A percentile compares a stretch with the other conserved stretches of the same genome.
Conservation (phyloP, 2,329 filamentous ascomycete species). For the Fusarium sp. region DNA sequence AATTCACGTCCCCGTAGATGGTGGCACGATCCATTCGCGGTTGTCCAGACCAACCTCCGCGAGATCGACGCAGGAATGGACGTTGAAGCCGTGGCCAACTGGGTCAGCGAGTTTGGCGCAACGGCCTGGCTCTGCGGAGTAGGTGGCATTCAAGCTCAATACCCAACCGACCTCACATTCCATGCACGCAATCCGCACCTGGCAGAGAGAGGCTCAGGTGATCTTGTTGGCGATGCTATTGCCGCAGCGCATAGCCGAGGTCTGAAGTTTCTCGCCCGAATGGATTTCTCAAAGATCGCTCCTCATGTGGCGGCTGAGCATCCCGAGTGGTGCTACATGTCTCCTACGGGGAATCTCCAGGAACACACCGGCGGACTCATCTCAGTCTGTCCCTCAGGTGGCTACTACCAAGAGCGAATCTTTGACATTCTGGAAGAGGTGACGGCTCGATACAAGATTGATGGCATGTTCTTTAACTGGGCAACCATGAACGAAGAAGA, state of each 20-base stretch:
- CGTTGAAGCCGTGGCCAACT: no score
- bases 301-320: background rate
- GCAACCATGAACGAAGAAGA: constrained; percentile 3
- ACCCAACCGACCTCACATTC: background rate
- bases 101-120: no score
- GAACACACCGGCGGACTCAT: background rate
- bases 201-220: background rate
- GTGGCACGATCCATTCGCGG: no score
- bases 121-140: background rate
- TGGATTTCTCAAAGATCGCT: constrained; percentile 1
- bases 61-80: no score
- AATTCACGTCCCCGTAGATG: no score
- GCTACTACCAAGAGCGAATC: background rate
- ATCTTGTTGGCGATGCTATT: background rate
- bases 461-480: constrained; percentile 7
- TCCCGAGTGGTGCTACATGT: background rate
- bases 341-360: background rate
- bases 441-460: background rate
- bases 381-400: background rate
- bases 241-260: background rate
- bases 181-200: background rate
- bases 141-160: background rate
- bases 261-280: background rate
- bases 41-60: no score
- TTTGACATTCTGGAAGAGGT: constrained; percentile 2